Evolutionary conservation across 495 filamentous ascomycete species (phyloP).

Genomic region (Cudoniella acicularis): DNA sequence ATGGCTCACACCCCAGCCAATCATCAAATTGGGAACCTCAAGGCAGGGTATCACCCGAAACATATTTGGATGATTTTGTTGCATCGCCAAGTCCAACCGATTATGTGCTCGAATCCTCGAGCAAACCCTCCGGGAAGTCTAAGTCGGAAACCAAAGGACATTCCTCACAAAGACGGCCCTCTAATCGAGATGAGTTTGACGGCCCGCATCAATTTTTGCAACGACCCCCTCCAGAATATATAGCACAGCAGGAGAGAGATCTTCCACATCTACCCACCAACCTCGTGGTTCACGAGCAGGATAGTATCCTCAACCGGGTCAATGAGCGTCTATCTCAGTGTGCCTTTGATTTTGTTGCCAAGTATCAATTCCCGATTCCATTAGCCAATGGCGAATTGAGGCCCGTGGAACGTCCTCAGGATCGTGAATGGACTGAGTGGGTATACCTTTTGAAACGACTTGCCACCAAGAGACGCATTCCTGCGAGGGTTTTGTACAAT

Average conservation of each 20-base stretch:
- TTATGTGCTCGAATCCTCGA: slow-evolving; percentile 22
- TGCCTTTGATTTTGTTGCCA: slow-evolving; percentile 85
- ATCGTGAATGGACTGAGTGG: slow-evolving; percentile 91
- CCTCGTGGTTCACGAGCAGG: slow-evolving; percentile 78
- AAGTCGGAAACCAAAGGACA: slow-evolving; percentile 50
- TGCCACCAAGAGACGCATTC: slow-evolving; percentile 80
- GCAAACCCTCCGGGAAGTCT: slow-evolving; percentile 28
- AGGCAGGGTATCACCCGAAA: slow-evolving; percentile 26
- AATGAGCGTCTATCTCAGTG: slow-evolving; percentile 82
- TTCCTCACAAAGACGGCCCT: slow-evolving; percentile 61
- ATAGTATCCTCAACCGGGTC: slow-evolving; percentile 71
- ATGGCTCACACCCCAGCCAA: slow-evolving; percentile 16
- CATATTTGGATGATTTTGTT: slow-evolving; percentile 27
- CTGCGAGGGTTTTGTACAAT: slow-evolving; percentile 77
- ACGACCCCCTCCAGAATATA: slow-evolving; percentile 57
- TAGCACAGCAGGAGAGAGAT: slow-evolving; percentile 71
- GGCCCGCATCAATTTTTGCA: slow-evolving; percentile 78
- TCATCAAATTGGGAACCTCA: slow-evolving; percentile 21
- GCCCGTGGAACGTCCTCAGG: slow-evolving; percentile 70
- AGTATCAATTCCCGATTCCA: slow-evolving; percentile 85
- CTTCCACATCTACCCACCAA: slow-evolving; percentile 79
- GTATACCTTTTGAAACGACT: slow-evolving; percentile 82
- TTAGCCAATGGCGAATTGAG: slow-evolving; percentile 71
- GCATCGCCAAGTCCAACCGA: slow-evolving; percentile 25
- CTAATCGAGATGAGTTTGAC: slow-evolving; percentile 87